Evolutionary conservation across 2,329 filamentous ascomycete species (phyloP).

Genomic region (Colletotrichum euphorbiae): DNA sequence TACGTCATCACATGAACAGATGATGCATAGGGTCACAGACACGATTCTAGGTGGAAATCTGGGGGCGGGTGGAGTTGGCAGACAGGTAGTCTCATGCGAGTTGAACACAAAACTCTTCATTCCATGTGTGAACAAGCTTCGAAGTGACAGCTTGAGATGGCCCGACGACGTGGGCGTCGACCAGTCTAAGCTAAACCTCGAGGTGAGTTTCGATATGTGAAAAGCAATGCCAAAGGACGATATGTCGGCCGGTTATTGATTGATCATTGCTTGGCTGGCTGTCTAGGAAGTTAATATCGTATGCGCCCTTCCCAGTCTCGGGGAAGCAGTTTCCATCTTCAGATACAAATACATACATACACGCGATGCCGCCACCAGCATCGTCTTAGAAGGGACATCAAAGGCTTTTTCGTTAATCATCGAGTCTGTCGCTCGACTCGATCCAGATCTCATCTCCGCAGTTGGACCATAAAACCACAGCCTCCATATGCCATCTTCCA

Average conservation of each 20-base stretch:
- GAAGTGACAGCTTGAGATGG: too few species aligned
- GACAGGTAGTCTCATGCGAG: constrained; percentile 39
- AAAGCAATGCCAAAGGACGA: background rate
- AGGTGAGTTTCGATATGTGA: background rate
- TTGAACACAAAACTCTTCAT: constrained; percentile 10
- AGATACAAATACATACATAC: constrained; percentile 19
- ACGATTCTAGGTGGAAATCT: constrained; percentile 26
- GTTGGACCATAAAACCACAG: background rate
- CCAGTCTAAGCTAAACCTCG: too few species aligned
- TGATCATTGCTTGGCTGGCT: constrained; percentile 13
- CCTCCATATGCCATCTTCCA: background rate
- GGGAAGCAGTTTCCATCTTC: constrained; percentile 1
- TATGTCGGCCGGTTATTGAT: background rate
- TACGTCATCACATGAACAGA: constrained; percentile 45
- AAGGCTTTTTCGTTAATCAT: constrained; percentile 11
- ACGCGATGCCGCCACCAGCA: constrained; percentile 7
- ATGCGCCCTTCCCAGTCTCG: constrained; percentile 3
- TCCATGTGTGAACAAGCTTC: background rate
- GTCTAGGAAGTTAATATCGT: constrained; percentile 23
- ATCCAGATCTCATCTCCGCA: background rate
- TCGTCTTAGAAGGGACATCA: constrained; percentile 8
- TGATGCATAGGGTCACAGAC: constrained; percentile 24
- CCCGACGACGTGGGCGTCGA: too few species aligned
- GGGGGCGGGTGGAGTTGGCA: constrained; percentile 41
- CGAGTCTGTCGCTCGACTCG: background rate